Conservation (phyloP, 2,329 filamentous ascomycete species). For the Calonectria fujianensis region DNA sequence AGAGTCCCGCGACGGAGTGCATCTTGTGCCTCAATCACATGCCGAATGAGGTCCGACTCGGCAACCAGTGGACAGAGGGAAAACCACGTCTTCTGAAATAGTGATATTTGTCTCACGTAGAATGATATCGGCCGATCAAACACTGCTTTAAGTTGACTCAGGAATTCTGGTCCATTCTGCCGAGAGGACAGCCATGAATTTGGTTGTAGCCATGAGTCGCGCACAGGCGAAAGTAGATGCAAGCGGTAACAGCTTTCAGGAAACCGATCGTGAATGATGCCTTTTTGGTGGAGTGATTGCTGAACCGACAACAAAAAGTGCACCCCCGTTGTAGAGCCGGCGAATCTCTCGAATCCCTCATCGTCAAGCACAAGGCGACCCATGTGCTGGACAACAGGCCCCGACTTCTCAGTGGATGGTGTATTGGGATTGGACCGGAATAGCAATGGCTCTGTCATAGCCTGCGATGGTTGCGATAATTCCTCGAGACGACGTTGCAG, state of each 20-base stretch:
- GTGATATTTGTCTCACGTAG: constrained; percentile 4
- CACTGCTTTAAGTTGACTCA: neutral
- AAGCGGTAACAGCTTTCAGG: constrained; percentile 18
- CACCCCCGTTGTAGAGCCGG: constrained; percentile 12
- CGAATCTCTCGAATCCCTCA: constrained; percentile 12
- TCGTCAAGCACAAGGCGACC: constrained; percentile 1
- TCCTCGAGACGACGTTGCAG: constrained; percentile 7
- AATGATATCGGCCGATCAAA: constrained; percentile 9
- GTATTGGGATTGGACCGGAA: neutral
- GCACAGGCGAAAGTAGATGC: neutral
- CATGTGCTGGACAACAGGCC: constrained; percentile 21
- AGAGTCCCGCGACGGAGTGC: neutral
- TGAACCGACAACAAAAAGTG: constrained; percentile 17
- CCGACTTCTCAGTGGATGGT: neutral
- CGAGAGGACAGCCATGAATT: neutral
- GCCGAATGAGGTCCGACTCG: constrained; percentile 19
- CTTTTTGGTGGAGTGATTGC: constrained; percentile 14
- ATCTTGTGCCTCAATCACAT: neutral
- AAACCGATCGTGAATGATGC: constrained; percentile 15
- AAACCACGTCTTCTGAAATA: constrained; percentile 1
- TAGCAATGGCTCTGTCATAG: neutral
- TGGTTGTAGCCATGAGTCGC: neutral
- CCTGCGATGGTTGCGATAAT: neutral
- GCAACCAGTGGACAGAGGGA: constrained; percentile 1
- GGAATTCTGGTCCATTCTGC: neutral